Evolutionary conservation across 192 early-diverging fungal genomes (phyloP).

Genomic region (Backusella macrospora): DNA sequence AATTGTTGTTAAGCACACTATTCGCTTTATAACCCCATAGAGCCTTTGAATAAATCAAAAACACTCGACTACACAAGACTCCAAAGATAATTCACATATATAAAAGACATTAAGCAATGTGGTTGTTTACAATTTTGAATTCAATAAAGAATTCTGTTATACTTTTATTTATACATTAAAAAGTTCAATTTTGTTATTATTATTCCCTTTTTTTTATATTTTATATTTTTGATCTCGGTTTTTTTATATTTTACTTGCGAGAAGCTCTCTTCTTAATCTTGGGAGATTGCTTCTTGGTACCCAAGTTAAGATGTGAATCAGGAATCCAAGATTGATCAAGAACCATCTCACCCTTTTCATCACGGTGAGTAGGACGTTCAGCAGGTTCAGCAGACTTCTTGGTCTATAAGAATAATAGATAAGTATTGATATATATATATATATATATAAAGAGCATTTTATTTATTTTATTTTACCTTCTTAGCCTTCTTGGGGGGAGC

Average conservation of each 20-base stretch:
- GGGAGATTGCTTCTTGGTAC: slow-evolving; percentile 27
- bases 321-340: slow-evolving; percentile 62
- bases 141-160: neutral
- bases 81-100: too few relatives aligned
- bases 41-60: too few relatives aligned
- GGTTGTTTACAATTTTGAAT: neutral
- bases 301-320: slow-evolving; percentile 45
- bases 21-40: too few relatives aligned
- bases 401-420: neutral
- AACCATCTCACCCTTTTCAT: slow-evolving; percentile 42
- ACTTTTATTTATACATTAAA: slow-evolving; percentile 3
- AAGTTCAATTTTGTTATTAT: neutral
- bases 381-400: slow-evolving; percentile 26
- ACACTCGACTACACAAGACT: too few relatives aligned
- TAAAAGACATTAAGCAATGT: too few relatives aligned
- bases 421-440: neutral
- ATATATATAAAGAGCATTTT: too few relatives aligned
- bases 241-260: slow-evolving; percentile 25
- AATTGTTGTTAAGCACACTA: too few relatives aligned
- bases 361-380: slow-evolving; percentile 40
- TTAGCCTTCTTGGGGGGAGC: slow-evolving; percentile 38
- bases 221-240: neutral
- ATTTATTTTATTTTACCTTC: slow-evolving; percentile 24
- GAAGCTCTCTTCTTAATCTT: slow-evolving; percentile 40
- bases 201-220: neutral